phyloP scores from a whole-genome alignment of 805 yeast species.

The Yarrowia sp. region DNA sequence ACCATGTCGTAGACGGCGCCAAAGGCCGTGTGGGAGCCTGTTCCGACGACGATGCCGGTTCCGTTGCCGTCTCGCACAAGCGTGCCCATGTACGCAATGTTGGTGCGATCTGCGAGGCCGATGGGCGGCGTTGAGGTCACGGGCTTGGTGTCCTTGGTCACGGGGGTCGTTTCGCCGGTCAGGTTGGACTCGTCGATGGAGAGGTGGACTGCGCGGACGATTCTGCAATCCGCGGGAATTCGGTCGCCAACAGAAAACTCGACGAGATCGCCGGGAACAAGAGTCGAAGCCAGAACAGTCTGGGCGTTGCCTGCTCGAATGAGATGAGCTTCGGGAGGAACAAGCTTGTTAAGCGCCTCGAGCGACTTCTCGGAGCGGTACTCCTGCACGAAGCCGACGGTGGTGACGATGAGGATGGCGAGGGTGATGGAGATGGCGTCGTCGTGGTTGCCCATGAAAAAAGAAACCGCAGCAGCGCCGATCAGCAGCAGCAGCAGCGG shows the following conservation, averaged over 20 bases:
- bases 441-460: conserved; percentile 92
- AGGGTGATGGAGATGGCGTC: conserved; percentile 93
- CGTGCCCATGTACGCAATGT: conserved; percentile 96
- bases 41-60: conserved; percentile 86
- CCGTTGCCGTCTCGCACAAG: conserved; percentile 96
- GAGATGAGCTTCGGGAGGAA: conserved; percentile 94
- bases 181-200: conserved; percentile 89
- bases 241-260: conserved; percentile 90
- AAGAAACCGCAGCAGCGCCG: conserved; percentile 84
- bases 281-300: conserved; percentile 76
- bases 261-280: conserved; percentile 96
- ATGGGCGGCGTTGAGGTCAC: conserved; percentile 35
- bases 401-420: conserved; percentile 89
- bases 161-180: conserved; percentile 94
- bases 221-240: conserved; percentile 91
- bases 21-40: conserved; percentile 85
- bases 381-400: conserved; percentile 97
- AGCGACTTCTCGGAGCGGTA: conserved; percentile 91
- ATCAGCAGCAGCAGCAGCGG: conserved; percentile 84
- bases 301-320: conserved; percentile 77
- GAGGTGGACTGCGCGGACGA: conserved; percentile 73
- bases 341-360: conserved; percentile 87
- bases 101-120: conserved; percentile 65
- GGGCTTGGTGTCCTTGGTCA: conserved; percentile 56
- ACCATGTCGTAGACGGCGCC: conserved; percentile 95